Conservation (phyloP, 129 eudicot genomes). For the Pseudognaphalium luteoalbum region DNA sequence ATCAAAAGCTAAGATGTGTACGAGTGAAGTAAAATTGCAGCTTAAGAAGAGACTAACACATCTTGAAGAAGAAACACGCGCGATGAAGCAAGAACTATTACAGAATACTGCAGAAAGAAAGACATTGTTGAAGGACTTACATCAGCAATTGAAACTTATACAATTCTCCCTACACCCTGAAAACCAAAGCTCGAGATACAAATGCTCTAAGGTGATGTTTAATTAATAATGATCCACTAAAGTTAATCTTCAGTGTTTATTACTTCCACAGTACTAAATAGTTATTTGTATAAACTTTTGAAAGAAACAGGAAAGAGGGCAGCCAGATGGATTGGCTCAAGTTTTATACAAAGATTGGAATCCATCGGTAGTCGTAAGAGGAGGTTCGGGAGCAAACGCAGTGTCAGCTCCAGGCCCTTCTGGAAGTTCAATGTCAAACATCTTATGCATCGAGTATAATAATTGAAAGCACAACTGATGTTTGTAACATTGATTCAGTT, state of each 20-base stretch:
- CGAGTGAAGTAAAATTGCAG: slow-evolving; percentile 23
- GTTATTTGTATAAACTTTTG: not conserved
- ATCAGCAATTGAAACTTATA: slow-evolving; percentile 38
- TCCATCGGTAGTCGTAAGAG: slow-evolving; percentile 35
- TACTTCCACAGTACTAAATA: not conserved
- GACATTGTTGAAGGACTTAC: slow-evolving; percentile 43
- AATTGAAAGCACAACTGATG: not conserved
- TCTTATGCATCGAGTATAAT: slow-evolving; percentile 28
- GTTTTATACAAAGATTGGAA: slow-evolving; percentile 45
- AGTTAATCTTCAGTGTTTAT: not conserved
- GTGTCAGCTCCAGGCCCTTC: not conserved
- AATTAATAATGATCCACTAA: not conserved
- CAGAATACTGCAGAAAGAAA: slow-evolving; percentile 47
- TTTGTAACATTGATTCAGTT: not conserved
- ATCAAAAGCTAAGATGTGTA: slow-evolving; percentile 17
- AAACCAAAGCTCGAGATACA: slow-evolving; percentile 11
- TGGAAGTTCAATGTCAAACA: slow-evolving; percentile 14
- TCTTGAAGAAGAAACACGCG: slow-evolving; percentile 55
- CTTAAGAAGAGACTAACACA: slow-evolving; percentile 45
- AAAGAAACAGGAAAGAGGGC: slow-evolving; percentile 32
- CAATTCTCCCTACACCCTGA: slow-evolving; percentile 19
- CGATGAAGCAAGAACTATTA: slow-evolving; percentile 40
- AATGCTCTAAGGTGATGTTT: slow-evolving; percentile 16
- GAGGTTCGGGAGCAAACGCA: slow-evolving; percentile 15
- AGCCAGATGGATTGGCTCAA: slow-evolving; percentile 46